phyloP scores from a whole-genome alignment of 192 early-diverging fungal genomes.

The Phlyctochytrium bullatum region DNA sequence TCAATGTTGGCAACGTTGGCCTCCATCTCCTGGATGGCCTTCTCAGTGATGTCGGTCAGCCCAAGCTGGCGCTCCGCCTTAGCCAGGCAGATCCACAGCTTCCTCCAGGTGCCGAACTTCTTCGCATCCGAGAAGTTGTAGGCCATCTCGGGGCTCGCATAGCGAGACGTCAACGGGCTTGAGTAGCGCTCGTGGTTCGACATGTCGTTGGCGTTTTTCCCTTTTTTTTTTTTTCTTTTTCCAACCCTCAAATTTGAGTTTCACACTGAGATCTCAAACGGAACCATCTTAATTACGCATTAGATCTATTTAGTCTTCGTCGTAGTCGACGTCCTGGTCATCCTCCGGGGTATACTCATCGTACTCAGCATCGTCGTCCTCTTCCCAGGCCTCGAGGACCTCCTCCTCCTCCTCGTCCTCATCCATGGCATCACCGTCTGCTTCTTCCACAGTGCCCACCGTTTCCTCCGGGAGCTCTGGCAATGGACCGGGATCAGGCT shows the following conservation, averaged over 20 bases:
- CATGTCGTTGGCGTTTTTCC: background rate
- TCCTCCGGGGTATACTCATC: background rate
- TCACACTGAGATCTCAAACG: background rate
- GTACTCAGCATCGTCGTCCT: background rate
- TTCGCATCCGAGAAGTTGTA: conserved; percentile 67
- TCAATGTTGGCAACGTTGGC: conserved; percentile 86
- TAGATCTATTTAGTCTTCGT: background rate
- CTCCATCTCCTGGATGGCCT: conserved; percentile 86
- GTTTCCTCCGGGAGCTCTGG: no score
- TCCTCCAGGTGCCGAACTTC: conserved; percentile 92
- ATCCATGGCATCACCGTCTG: no score
- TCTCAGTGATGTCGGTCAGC: conserved; percentile 80
- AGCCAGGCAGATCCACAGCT: conserved; percentile 93
- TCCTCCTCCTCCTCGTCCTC: no score
- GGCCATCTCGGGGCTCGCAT: conserved; percentile 92
- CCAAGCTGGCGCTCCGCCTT: conserved; percentile 90
- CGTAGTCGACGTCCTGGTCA: background rate
- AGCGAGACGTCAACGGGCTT: conserved; percentile 94
- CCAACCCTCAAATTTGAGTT: background rate
- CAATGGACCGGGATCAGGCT: no score
- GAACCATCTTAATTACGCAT: no score
- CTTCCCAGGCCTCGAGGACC: background rate
- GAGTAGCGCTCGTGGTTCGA: conserved; percentile 78
- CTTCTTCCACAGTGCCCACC: no score
- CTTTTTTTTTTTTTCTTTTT: background rate